These are phyloP conservation scores for Yamadazyma membranifaciens DNA, from an alignment of 1,139 yeast genomes.

Conservation along the genomic window DNA sequence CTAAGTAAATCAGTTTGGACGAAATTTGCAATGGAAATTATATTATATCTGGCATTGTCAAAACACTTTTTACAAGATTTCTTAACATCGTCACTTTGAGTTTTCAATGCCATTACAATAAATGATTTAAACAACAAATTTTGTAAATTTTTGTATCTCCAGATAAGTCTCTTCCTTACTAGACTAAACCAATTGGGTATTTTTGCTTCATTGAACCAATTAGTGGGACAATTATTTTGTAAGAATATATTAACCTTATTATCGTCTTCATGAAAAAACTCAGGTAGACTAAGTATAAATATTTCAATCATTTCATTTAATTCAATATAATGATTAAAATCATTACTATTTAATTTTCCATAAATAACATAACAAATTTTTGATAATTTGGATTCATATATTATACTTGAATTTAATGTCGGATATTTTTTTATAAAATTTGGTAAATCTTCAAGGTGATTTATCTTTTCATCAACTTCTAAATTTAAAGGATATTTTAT, in stretches of 20 bases:
- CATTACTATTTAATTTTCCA: neutral
- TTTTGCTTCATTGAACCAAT: neutral
- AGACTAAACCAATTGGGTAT: conserved; percentile 13
- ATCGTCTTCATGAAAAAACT: conserved; percentile 1
- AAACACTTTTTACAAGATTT: neutral
- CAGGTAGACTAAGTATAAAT: neutral
- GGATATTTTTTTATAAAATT: neutral
- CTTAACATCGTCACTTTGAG: neutral
- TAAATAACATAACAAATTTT: neutral
- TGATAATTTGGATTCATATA: conserved; percentile 1
- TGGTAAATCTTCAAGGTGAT: neutral
- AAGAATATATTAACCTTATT: neutral
- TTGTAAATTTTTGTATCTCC: conserved; percentile 8
- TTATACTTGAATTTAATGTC: conserved; percentile 1
- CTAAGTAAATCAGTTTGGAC: too few species aligned
- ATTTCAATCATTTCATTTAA: neutral
- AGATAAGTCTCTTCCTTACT: conserved; percentile 9
- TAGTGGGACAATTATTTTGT: neutral
- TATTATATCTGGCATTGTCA: too few species aligned
- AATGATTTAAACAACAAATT: neutral
- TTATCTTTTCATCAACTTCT: neutral
- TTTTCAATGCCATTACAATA: neutral
- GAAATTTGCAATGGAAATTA: too few species aligned
- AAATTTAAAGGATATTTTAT: neutral
- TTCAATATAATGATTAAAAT: neutral